Evolutionary conservation across 176 grass and related monocot genomes (phyloP).

Genomic region (Cenchrus americanus): DNA sequence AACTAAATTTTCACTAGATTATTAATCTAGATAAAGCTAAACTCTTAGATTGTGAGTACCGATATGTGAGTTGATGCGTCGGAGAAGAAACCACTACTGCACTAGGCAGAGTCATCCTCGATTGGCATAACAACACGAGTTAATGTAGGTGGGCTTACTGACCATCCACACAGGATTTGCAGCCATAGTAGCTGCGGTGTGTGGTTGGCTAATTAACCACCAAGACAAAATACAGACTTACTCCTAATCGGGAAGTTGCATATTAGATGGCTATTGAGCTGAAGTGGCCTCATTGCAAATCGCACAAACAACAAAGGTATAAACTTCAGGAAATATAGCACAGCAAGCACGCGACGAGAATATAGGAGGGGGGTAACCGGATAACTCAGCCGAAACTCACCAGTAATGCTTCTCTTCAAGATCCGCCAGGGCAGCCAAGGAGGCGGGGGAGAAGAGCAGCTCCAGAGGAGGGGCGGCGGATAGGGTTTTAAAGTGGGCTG

Average conservation of each 20-base stretch:
- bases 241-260: not conserved
- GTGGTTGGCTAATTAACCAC: constrained; percentile 75
- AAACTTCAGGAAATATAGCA: not conserved
- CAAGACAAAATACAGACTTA: not conserved
- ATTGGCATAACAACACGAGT: constrained; percentile 44
- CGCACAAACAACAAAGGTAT: not conserved
- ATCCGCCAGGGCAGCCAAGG: not conserved
- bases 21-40: not conserved
- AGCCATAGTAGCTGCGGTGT: constrained; percentile 34
- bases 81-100: not conserved
- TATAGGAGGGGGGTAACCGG: not conserved
- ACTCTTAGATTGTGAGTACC: not conserved
- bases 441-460: not conserved
- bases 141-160: constrained; percentile 59
- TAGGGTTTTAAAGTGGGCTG: constrained; percentile 12
- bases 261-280: not conserved
- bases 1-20: too few relatives aligned
- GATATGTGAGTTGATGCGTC: constrained; percentile 42
- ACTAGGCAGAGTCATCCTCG: constrained; percentile 13
- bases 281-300: not conserved
- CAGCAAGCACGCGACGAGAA: not conserved
- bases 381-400: not conserved
- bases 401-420: not conserved
- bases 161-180: constrained; percentile 62
- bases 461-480: not conserved